phyloP scores from a whole-genome alignment of 257 asterid genomes.

The Ilex asprella region DNA sequence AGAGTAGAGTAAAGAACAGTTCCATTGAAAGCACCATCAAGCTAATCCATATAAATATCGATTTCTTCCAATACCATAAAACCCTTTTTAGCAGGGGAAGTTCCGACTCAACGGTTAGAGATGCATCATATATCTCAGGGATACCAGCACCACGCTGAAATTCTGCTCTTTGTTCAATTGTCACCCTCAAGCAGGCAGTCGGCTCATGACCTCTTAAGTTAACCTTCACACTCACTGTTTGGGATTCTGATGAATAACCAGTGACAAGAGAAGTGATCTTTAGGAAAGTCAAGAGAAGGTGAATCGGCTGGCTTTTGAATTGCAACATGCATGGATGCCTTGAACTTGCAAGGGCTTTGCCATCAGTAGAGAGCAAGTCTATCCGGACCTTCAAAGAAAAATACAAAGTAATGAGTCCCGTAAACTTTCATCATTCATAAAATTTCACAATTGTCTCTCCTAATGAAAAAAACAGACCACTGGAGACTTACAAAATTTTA shows the following conservation, averaged over 20 bases:
- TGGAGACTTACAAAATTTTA: background rate
- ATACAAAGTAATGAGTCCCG: too few relatives aligned
- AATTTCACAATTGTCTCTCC: background rate
- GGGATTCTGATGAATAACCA: conserved; percentile 72
- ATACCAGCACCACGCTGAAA: conserved; percentile 61
- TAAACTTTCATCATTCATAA: too few relatives aligned
- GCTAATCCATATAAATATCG: conserved; percentile 80
- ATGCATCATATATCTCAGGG: conserved; percentile 74
- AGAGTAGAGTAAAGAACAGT: conserved; percentile 54
- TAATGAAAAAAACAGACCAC: background rate
- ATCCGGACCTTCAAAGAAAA: conserved; percentile 53
- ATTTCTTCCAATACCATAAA: conserved; percentile 71
- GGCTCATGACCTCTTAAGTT: conserved; percentile 45
- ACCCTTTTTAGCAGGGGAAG: conserved; percentile 56
- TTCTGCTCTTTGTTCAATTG: conserved; percentile 73
- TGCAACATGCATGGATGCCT: conserved; percentile 71
- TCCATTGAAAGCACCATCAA: conserved; percentile 50
- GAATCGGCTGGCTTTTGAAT: conserved; percentile 64
- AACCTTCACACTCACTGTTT: conserved; percentile 35
- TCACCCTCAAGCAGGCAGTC: conserved; percentile 62
- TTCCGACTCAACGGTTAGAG: conserved; percentile 55
- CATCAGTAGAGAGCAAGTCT: conserved; percentile 61
- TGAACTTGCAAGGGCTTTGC: conserved; percentile 46
- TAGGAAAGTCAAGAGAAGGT: conserved; percentile 55
- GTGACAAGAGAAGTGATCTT: conserved; percentile 63